Base-by-base conservation (phyloP, 129 eudicot species). In the Heracleum sosnowskyi region DNA sequence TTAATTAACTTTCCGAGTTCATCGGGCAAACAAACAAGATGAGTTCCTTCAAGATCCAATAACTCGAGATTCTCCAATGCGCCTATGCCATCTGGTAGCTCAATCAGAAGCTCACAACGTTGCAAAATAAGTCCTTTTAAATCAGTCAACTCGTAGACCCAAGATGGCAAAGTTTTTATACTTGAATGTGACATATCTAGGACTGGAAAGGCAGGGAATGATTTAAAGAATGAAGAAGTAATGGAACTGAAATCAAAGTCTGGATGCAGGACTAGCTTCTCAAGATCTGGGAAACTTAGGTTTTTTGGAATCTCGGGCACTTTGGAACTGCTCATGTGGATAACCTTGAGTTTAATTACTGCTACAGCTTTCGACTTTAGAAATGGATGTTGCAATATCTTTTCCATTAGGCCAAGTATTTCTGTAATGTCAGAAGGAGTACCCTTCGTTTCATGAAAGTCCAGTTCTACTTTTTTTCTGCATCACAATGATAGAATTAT, bases 31-130 rank as follows among this genome's bases (percentile, higher is more conserved):
- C 49, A 69, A 70, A 63, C 9, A 62, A 85, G 51, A 8, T 80
- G 57, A 29, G 81, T 85, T 51, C 80, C 77, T 37, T 74, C 78
- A 4, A 76, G 49, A 46, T 85, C 76, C 82, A 44, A 82, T 72
- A 63, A 28, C 8, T 20, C 7, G 28, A 53, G 62, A 20, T 53
- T 53, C 11, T 5, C 11, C 5, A 53, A 11, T 53, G 10, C 7
- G 11, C 28, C 11, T 1, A 53, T 53, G 20, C 76, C 36, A 53
- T 68, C 73, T 31, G 88, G 88, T 60, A 85, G 79, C 26, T 69
- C 79, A 51, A 60, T 69, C 73, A 82, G 42, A 24, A 79, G 74
- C 8, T 46, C 24, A 46, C 88, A 85, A 16, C 57, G 31, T 74
- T 45, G 79, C 17, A 85, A 34, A 40, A 68, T 68, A 11, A 85